Evolutionary conservation across 2,329 filamentous ascomycete species (phyloP).

Genomic region (Fusarium brachygibbosum): DNA sequence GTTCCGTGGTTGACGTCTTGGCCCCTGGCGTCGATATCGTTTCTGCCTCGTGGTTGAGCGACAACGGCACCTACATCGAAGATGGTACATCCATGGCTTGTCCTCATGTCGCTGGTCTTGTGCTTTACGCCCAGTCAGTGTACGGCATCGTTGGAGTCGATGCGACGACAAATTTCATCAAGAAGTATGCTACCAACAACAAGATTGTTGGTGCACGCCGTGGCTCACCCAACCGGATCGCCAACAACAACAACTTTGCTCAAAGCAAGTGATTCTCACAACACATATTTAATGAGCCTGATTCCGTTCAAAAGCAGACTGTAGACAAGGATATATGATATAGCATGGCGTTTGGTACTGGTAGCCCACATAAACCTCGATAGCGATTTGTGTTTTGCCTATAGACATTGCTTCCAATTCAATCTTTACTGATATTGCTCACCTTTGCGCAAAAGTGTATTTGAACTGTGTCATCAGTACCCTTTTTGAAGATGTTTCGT

Average conservation of each 20-base stretch:
- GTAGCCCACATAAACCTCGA: slow-evolving; percentile 3
- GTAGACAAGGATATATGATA: not conserved
- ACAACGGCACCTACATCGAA: slow-evolving; percentile 60
- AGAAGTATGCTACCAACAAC: slow-evolving; percentile 56
- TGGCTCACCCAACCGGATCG: slow-evolving; percentile 62
- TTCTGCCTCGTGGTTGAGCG: slow-evolving; percentile 62
- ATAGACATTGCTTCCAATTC: slow-evolving; percentile 13
- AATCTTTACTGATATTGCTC: slow-evolving; percentile 11
- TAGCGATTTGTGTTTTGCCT: slow-evolving; percentile 10
- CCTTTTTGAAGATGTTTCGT: not conserved
- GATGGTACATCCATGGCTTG: slow-evolving; percentile 74
- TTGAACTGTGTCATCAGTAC: not conserved
- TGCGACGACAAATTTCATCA: slow-evolving; percentile 58
- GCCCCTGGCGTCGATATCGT: slow-evolving; percentile 63
- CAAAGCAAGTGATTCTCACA: slow-evolving; percentile 27
- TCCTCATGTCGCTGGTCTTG: slow-evolving; percentile 72
- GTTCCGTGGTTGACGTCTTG: slow-evolving; percentile 62
- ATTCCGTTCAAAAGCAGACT: slow-evolving; percentile 1
- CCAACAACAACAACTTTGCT: slow-evolving; percentile 60
- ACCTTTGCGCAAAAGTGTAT: not conserved
- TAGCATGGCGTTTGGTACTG: slow-evolving; percentile 26
- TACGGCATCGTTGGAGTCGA: slow-evolving; percentile 53
- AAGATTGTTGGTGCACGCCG: slow-evolving; percentile 55
- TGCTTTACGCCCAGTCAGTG: slow-evolving; percentile 61
- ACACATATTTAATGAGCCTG: not conserved